Base-by-base conservation (phyloP, 2,329 filamentous ascomycete species). In the Davidsoniella neocaledoniae region DNA sequence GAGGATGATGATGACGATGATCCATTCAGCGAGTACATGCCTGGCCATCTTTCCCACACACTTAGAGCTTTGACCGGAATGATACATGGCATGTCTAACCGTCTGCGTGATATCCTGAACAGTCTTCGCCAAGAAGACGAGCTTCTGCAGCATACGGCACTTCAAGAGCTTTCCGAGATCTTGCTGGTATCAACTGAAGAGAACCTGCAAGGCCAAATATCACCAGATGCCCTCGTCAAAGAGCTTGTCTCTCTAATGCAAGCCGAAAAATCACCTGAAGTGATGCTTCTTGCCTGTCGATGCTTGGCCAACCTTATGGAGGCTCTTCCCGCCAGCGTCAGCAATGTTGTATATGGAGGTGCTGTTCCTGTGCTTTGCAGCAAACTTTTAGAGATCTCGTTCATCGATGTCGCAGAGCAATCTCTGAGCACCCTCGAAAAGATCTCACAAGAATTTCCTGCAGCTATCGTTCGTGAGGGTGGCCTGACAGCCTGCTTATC, bases 291-390 rank as follows among this genome's bases (percentile, higher is more conserved):
- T 53, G 90, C 91, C 17, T 98, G 91, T 61, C 83, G 93, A 53
- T 96, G 86, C 64, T 75, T 98, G 58, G 91, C 91, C 53, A 96
- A 98, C 62, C 66, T 98, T 50, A 98, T 98, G 91, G 91, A 98
- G 63, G 93, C 90, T 23, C 69, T 98, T 26, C 88, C 91, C 17
- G 81, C 86, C 33, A 90, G 90, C 51, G 91, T 91, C 45, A 85
- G 87, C 10, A 95, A 94, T 61, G 87, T 98, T 12, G 91, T 96
- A 3, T 96, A 96, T 61, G 90, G 88, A n/a, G 86, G 87, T 46
- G 91, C 91, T 33, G 91, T 98, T 4, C 88, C 91, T 2, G 80
- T 98, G 10, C 70, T 98, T 23, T 96, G 91, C 66, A 85, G 90
- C 61, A 98, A 96, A 65, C 72, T 98, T 26, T 72, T 96, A 54